phyloP scores from a whole-genome alignment of 352 stramenopile genomes.

The Albugo candida region DNA sequence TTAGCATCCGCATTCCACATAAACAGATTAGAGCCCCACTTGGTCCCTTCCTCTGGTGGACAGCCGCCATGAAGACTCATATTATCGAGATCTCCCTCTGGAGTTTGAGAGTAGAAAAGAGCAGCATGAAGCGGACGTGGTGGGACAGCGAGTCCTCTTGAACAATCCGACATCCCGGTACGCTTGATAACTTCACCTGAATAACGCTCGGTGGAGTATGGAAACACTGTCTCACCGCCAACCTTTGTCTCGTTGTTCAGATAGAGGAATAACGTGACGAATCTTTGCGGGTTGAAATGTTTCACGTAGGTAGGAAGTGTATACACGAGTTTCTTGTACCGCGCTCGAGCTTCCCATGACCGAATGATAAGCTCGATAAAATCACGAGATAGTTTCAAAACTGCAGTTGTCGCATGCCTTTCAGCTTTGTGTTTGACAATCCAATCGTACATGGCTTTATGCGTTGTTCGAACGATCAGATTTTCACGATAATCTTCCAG shows the following conservation, averaged over 20 bases:
- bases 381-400: conserved; percentile 8
- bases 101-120: conserved; percentile 73
- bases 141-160: conserved; percentile 44
- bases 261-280: conserved; percentile 94
- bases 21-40: conserved; percentile 74
- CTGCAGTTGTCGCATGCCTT: not conserved
- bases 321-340: conserved; percentile 21
- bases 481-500: conserved; percentile 40
- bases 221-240: conserved; percentile 96
- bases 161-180: conserved; percentile 67
- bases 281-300: conserved; percentile 84
- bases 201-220: conserved; percentile 57
- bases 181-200: conserved; percentile 47
- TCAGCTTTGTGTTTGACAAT: conserved; percentile 29
- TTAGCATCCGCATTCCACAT: conserved; percentile 73
- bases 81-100: conserved; percentile 41
- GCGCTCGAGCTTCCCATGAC: conserved; percentile 39
- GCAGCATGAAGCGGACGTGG: conserved; percentile 47
- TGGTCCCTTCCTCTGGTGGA: conserved; percentile 66
- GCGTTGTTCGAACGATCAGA: conserved; percentile 34
- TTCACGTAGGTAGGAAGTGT: conserved; percentile 37
- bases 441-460: conserved; percentile 57
- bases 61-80: conserved; percentile 72
- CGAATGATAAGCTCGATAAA: conserved; percentile 41
- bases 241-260: conserved; percentile 88